Evolutionary conservation across 2,329 filamentous ascomycete species (phyloP), one percentile per base, ranked within the genome.

Genomic region (Xenoacremonium recifei): DNA sequence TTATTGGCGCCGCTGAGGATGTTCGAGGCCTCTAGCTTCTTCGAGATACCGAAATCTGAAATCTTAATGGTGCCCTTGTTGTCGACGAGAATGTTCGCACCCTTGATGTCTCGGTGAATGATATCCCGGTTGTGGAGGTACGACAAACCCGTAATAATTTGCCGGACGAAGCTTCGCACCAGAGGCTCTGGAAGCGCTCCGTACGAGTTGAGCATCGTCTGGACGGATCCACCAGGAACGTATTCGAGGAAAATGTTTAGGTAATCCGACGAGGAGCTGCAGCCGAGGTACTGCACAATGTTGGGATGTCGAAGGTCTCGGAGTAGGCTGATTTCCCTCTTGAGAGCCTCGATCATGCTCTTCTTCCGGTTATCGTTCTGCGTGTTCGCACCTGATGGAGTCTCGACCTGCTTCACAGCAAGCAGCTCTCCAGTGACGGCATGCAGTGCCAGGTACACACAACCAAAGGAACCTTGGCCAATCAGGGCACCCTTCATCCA

Each of bases 161-260:
- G 93, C 23, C 92, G 85, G 37, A 97, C 92, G 62, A 99, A 99
- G 68, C 93, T 96, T 61, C 91, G 86, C 45, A 97, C 91, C 44
- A 99, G 77, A 2, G 90, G 90, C 64, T 99, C 93, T 15, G 89
- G 87, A 40, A 99, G 81, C 6, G 92, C 92, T 46, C 95, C 95
- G 64, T 99, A 99, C 54, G 95, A 96, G 71, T 96, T 93, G 52
- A 99, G 84, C 91, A 99, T 97, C 9, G 89, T 95, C 53, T 95
- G 93, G 19, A 99, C 95, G 11, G 92, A 97, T 34, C 93, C 93
- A 67, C 93, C 93, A 13, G 93, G 89, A 21, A 99, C 93, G 65
- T 99, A 99, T 68, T 99, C 93, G 61, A 99, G 83, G 82, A 99
- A 99, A 86, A 99, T 99, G 72, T 99, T 99, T 58, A 99, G 82